These are phyloP conservation scores for Carex littledalei DNA, from an alignment of 176 grass and related monocot genomes.

Conservation along the genomic window DNA sequence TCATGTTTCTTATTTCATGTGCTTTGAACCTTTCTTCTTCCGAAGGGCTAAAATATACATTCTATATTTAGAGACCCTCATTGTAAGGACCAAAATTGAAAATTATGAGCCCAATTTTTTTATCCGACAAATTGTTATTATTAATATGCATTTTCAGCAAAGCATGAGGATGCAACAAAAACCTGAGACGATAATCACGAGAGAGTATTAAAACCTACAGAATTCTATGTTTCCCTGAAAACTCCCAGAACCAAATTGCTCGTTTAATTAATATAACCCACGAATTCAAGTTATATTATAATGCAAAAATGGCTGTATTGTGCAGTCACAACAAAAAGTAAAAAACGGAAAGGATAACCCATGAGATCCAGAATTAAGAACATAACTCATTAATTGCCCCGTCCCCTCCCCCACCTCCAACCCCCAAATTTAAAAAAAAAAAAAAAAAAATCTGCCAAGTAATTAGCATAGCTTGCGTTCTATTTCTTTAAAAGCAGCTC, in stretches of 20 bases:
- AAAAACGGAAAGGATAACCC: not conserved
- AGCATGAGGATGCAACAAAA: not conserved
- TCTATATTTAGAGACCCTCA: constrained; percentile 4
- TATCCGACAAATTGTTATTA: not conserved
- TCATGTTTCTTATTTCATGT: constrained; percentile 5
- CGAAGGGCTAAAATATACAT: not conserved
- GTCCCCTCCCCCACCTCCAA: not conserved
- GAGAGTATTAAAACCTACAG: not conserved
- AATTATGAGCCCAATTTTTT: not conserved
- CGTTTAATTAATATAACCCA: not conserved
- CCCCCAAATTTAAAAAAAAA: not conserved
- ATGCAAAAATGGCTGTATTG: not conserved
- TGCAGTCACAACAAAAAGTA: not conserved
- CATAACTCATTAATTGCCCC: not conserved
- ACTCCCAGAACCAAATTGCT: not conserved
- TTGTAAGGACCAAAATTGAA: not conserved
- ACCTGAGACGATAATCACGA: not conserved
- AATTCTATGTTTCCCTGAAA: not conserved
- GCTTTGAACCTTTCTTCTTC: constrained; percentile 2
- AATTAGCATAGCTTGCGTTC: not conserved
- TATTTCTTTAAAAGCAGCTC: not conserved
- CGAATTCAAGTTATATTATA: not conserved
- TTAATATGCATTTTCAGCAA: not conserved
- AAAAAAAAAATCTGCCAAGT: not conserved
- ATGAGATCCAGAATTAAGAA: not conserved